A percentile compares a stretch with the other conserved stretches of the same genome.
These are phyloP conservation scores for Leishmania turanica DNA, from an alignment of 208 protist genomes.

Conservation along the genomic window DNA sequence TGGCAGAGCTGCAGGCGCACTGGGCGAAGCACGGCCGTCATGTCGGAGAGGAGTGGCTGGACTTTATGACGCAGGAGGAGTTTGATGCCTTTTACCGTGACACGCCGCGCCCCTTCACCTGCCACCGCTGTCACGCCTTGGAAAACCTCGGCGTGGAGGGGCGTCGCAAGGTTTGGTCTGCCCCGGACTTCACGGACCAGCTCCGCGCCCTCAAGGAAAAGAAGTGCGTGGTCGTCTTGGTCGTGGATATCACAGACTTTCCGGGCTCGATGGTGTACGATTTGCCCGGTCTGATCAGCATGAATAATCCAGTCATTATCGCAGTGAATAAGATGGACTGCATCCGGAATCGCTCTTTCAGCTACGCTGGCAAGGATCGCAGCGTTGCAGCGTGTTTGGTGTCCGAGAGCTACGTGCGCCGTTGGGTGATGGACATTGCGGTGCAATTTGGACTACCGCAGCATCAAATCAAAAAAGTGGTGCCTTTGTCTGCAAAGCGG, in stretches of 20 bases:
- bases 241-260: slow-evolving; percentile 93
- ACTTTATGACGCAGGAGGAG: slow-evolving; percentile 95
- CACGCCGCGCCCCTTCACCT: slow-evolving; percentile 69
- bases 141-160: slow-evolving; percentile 86
- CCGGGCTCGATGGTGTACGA: slow-evolving; percentile 91
- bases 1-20: slow-evolving; percentile 88
- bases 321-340: slow-evolving; percentile 94
- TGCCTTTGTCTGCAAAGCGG: slow-evolving; percentile 88
- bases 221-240: slow-evolving; percentile 84
- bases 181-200: slow-evolving; percentile 90
- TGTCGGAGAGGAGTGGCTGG: slow-evolving; percentile 92
- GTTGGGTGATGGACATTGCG: slow-evolving; percentile 87
- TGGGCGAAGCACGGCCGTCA: slow-evolving; percentile 91
- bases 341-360: slow-evolving; percentile 81
- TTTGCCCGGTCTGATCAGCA: slow-evolving; percentile 88
- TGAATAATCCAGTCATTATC: slow-evolving; percentile 93
- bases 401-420: slow-evolving; percentile 70
- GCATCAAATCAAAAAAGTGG: slow-evolving; percentile 72
- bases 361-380: slow-evolving; percentile 78
- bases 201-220: slow-evolving; percentile 82
- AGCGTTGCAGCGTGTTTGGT: slow-evolving; percentile 71
- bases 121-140: slow-evolving; percentile 87
- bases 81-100: slow-evolving; percentile 91
- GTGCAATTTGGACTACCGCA: slow-evolving; percentile 77
- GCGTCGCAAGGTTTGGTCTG: slow-evolving; percentile 85